phyloP scores from a whole-genome alignment of 495 filamentous ascomycete genomes.

The Aspergillus panamensis region DNA sequence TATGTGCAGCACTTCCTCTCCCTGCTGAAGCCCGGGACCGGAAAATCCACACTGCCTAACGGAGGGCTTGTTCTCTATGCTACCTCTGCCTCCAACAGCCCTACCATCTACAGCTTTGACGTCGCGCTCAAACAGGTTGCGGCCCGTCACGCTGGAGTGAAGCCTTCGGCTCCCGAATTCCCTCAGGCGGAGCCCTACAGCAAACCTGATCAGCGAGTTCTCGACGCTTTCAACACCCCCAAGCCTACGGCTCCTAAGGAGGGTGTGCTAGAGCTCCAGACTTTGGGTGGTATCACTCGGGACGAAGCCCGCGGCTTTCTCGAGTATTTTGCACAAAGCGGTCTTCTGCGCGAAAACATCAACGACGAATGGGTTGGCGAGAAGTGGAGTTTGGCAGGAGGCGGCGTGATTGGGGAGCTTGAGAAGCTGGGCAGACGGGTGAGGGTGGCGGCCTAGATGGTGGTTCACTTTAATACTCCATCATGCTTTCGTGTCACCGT shows the following conservation, averaged over 20 bases:
- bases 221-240: conserved; percentile 42
- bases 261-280: conserved; percentile 51
- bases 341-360: conserved; percentile 65
- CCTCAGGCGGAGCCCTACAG: conserved; percentile 62
- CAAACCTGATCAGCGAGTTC: conserved; percentile 63
- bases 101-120: conserved; percentile 58
- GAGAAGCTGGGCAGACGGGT: conserved; percentile 59
- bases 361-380: conserved; percentile 72
- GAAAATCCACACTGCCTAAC: conserved; percentile 54
- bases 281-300: conserved; percentile 63
- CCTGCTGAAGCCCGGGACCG: conserved; percentile 54
- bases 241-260: conserved; percentile 28
- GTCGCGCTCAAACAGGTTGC: conserved; percentile 56
- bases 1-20: conserved; percentile 73
- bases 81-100: conserved; percentile 63
- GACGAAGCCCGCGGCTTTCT: conserved; percentile 74
- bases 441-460: conserved; percentile 28
- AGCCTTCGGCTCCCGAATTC: conserved; percentile 34
- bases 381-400: conserved; percentile 79
- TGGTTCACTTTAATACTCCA: conserved; percentile 10
- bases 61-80: conserved; percentile 78
- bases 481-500: background rate
- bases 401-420: conserved; percentile 82
- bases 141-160: conserved; percentile 35
- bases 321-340: conserved; percentile 92